Evolutionary conservation across 164 flowering plant species (phyloP).

Genomic region (Piper longum): DNA sequence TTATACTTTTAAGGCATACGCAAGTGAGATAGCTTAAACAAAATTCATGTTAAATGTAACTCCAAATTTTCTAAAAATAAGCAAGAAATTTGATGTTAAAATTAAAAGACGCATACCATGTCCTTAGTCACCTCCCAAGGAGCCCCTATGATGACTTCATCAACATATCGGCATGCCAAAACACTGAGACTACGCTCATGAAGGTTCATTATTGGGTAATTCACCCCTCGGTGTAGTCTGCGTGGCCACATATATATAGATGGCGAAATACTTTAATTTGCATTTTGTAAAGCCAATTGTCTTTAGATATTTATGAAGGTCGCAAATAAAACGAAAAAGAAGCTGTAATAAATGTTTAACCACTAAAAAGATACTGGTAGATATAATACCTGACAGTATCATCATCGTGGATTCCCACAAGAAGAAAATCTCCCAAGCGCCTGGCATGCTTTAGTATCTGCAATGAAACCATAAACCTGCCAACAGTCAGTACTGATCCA

Average conservation of each 20-base stretch:
- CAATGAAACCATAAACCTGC: neutral
- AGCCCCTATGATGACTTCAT: slow-evolving; percentile 79
- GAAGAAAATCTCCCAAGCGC: slow-evolving; percentile 68
- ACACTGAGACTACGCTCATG: slow-evolving; percentile 80
- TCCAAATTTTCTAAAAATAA: neutral
- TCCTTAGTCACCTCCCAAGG: slow-evolving; percentile 69
- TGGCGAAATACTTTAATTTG: neutral
- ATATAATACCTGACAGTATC: slow-evolving; percentile 42
- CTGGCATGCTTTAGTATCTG: slow-evolving; percentile 61
- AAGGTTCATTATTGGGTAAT: slow-evolving; percentile 60
- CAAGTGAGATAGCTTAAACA: too few relatives aligned
- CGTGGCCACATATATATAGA: slow-evolving; percentile 6
- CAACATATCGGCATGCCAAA: slow-evolving; percentile 76
- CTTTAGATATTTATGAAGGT: neutral
- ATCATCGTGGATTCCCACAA: slow-evolving; percentile 61
- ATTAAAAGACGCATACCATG: slow-evolving; percentile 17
- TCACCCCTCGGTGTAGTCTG: slow-evolving; percentile 53
- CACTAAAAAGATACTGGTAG: neutral
- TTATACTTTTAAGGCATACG: too few relatives aligned
- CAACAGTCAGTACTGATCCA: neutral
- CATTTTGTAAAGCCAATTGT: neutral
- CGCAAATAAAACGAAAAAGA: neutral
- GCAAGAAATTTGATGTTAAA: neutral
- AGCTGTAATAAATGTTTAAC: neutral
- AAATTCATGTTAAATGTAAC: too few relatives aligned